Evolutionary conservation across 495 filamentous ascomycete genomes (phyloP), one percentile per base, ranked within the genome.

Genomic region (Aspergillus wentii): DNA sequence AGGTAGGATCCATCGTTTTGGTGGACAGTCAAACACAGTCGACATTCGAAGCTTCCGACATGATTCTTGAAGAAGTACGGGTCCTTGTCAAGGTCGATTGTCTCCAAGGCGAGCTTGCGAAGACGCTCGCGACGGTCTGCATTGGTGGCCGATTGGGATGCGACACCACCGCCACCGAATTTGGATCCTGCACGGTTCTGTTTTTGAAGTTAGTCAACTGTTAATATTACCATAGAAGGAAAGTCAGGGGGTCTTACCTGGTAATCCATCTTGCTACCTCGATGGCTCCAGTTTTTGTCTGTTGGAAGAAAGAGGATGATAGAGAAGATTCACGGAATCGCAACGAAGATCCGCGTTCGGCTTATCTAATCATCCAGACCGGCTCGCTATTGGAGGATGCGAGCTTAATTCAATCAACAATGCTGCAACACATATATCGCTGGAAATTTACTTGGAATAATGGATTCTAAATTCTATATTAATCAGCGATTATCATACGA

Each of bases 21-120:
- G 74, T 99, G 92, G n/a, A 97, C 94, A 2, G 92, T 99, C 20
- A 99, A 72, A 52, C 92, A 99, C 27, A 99, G 83, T 11, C 94
- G 87, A 61, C 92, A 99, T 59, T 99, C 92, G 69, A 96, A 99
- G 61, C 83, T 91, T 46, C 92, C 92, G 47, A 97, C 87, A 54
- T 99, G 92, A 70, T 99, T 99, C 59, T 94, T 95, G 85, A 99
- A 97, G 77, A 99, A 95, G 75, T 97, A 99, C 0, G 92, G 92
- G 69, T 99, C 92, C 68, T 97, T 97, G 59, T 97, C 94, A 30
- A 99, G 82, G 65, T 99, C 94, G 73, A 99, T 99, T 14, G 86
- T 88, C 69, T 99, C 92, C 46, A 99, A 85, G 9, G 92, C 92
- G 52, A 99, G 88, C 69, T 95, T 95, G 59, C 92, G 91, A 15